phyloP scores from a whole-genome alignment of 2,329 filamentous ascomycete species.

The Conoideocrella luteorostrata region DNA sequence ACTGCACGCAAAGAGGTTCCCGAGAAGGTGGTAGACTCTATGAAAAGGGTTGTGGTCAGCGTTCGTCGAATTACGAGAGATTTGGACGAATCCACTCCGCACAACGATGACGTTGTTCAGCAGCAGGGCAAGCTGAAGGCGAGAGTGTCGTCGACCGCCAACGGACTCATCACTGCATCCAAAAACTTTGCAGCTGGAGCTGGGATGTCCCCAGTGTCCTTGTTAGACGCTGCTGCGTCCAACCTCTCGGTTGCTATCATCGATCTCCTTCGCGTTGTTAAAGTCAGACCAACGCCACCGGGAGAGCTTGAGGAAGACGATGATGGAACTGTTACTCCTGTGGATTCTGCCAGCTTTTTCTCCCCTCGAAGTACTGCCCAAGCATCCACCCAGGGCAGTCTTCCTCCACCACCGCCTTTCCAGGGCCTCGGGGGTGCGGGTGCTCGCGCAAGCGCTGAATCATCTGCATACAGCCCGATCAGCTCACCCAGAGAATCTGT shows the following conservation, averaged over 20 bases:
- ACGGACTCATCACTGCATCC: constrained; percentile 89
- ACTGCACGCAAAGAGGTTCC: constrained; percentile 68
- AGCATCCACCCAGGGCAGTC: constrained; percentile 28
- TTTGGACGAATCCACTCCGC: constrained; percentile 53
- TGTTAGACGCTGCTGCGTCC: constrained; percentile 87
- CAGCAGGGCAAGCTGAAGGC: constrained; percentile 66
- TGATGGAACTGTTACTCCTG: constrained; percentile 57
- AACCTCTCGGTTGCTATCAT: constrained; percentile 82
- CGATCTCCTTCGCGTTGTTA: constrained; percentile 75
- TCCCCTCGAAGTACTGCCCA: constrained; percentile 45
- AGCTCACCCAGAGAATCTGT: constrained; percentile 59
- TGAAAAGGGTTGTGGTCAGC: constrained; percentile 78
- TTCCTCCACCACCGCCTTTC: constrained; percentile 49
- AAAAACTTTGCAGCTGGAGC: constrained; percentile 82
- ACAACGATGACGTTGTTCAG: constrained; percentile 47
- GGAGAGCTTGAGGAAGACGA: constrained; percentile 75
- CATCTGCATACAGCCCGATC: constrained; percentile 68
- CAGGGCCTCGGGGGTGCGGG: constrained; percentile 48
- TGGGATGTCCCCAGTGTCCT: constrained; percentile 84
- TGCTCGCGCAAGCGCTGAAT: constrained; percentile 55
- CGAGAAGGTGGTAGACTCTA: constrained; percentile 69
- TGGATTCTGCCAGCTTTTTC: constrained; percentile 65
- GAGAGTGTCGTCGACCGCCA: constrained; percentile 85
- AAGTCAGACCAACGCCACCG: constrained; percentile 70
- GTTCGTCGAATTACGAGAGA: constrained; percentile 82